A percentile compares a stretch with the other conserved stretches of the same genome.
Conservation (phyloP, 768 basidiomycete species). For the Infundibulicybe gibba region DNA sequence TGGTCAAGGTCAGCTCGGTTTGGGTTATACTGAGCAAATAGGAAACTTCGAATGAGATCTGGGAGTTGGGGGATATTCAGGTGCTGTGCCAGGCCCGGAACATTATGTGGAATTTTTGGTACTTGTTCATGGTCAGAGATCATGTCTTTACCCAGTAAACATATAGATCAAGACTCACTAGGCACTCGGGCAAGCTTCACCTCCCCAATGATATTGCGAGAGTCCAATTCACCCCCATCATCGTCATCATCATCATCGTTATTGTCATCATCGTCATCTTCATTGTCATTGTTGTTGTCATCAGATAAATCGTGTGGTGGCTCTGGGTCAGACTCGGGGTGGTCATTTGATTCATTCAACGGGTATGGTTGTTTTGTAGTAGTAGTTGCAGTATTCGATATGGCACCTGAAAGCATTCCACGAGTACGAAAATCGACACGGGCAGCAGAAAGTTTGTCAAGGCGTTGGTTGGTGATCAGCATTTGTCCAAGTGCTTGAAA, state of each 20-base stretch:
- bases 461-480: constrained; percentile 19
- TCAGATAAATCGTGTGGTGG: not conserved
- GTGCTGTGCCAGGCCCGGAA: constrained; percentile 7
- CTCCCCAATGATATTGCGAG: too few relatives aligned
- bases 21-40: constrained; percentile 18
- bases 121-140: too few relatives aligned
- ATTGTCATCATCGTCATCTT: not conserved
- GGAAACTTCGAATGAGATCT: constrained; percentile 16
- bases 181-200: too few relatives aligned
- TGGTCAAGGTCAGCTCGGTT: constrained; percentile 5
- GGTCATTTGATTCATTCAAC: not conserved
- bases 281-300: not conserved
- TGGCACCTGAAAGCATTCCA: constrained; percentile 8
- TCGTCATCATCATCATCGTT: not conserved
- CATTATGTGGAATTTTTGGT: too few relatives aligned
- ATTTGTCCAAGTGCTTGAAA: constrained; percentile 30
- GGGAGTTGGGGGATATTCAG: constrained; percentile 15
- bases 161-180: too few relatives aligned
- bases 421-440: constrained; percentile 7
- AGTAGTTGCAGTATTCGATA: not conserved
- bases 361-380: not conserved
- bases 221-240: too few relatives aligned
- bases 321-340: not conserved
- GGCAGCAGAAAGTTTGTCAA: constrained; percentile 16
- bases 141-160: too few relatives aligned